Evolutionary conservation across 352 stramenopile species (phyloP).

Genomic region (Phytophthora hibernalis): DNA sequence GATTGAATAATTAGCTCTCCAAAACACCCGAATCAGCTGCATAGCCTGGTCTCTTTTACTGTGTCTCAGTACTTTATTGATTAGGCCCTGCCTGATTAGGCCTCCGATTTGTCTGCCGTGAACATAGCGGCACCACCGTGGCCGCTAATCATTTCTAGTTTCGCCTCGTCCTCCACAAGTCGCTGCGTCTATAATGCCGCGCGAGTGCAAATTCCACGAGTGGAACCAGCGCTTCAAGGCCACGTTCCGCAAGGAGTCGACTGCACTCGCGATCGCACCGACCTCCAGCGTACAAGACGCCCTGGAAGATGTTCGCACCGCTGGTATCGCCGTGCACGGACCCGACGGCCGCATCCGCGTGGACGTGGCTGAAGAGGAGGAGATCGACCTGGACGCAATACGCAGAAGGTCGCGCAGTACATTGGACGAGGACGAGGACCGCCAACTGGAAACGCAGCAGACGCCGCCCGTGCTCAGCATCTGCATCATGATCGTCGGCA

Average conservation of each 20-base stretch:
- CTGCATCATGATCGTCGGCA: constrained; percentile 88
- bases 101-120: neutral
- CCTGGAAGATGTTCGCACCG: constrained; percentile 29
- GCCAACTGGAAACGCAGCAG: neutral
- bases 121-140: constrained; percentile 4
- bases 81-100: neutral
- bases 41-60: too few species aligned
- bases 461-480: constrained; percentile 44
- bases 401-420: constrained; percentile 18
- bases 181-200: constrained; percentile 6
- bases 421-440: constrained; percentile 18
- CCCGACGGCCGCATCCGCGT: constrained; percentile 35
- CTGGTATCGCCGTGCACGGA: constrained; percentile 36
- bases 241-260: constrained; percentile 25
- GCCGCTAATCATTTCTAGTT: constrained; percentile 6
- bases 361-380: constrained; percentile 41
- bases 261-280: constrained; percentile 7
- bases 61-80: too few species aligned
- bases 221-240: constrained; percentile 38
- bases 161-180: neutral
- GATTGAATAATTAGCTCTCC: too few species aligned
- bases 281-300: constrained; percentile 6
- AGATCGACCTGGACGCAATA: constrained; percentile 37
- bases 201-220: constrained; percentile 36
- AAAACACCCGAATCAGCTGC: too few species aligned